Conservation (phyloP, 2,329 filamentous ascomycete species). For the Neofusicoccum ribis region DNA sequence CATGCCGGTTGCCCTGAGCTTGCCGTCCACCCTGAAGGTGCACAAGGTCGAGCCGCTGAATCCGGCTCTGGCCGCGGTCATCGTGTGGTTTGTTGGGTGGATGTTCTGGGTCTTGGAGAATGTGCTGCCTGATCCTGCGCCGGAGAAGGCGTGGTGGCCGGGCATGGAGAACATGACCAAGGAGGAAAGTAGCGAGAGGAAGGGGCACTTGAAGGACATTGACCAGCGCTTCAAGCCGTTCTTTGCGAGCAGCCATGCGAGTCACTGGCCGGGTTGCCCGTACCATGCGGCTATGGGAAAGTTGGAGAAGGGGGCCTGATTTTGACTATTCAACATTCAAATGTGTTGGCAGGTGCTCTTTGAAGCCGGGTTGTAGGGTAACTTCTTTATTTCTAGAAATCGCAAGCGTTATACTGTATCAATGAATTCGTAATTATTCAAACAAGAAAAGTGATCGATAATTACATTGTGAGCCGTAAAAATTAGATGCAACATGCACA, state of each 20-base stretch:
- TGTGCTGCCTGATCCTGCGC: not conserved
- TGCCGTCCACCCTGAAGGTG: not conserved
- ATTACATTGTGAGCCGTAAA: no score
- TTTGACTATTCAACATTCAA: no score
- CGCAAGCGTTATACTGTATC: no score
- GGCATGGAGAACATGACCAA: not conserved
- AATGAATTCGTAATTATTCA: no score
- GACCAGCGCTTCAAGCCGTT: not conserved
- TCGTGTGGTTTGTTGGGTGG: not conserved
- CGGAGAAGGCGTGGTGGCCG: constrained; percentile 1
- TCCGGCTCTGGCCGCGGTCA: not conserved
- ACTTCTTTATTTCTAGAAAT: no score
- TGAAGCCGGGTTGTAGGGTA: no score
- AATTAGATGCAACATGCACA: no score
- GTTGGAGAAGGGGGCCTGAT: not conserved
- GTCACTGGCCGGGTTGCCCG: not conserved
- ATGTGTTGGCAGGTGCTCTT: no score
- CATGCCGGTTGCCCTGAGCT: not conserved
- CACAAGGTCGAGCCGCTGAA: not conserved
- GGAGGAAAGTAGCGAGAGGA: not conserved
- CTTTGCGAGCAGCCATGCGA: not conserved
- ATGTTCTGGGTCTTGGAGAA: not conserved
- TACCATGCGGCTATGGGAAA: not conserved
- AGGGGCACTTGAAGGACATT: not conserved
- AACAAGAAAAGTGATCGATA: no score